Evolutionary conservation across 192 early-diverging fungal species (phyloP), one percentile per base, ranked within the genome.

Genomic region (Mortierella alpina): DNA sequence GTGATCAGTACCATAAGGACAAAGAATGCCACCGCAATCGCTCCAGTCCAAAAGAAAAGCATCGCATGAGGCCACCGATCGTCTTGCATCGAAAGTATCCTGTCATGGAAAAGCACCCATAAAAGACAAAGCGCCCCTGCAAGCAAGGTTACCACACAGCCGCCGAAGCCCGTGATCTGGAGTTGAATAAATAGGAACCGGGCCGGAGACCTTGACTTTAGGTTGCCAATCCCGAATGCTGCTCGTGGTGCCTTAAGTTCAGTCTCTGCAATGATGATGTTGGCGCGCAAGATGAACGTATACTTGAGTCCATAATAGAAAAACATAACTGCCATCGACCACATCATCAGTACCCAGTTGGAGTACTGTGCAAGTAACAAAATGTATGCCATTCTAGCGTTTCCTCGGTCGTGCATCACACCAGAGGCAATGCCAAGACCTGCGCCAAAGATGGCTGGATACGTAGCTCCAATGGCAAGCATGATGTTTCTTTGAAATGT

Each of bases 241-340:
- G 60, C 59, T 3, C 70, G 57, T 1, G 77, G 77, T 7, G 77
- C 66, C 9, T 80, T 80, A 54, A 80, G 77, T 9, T 65, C 77
- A 12, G 57, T 44, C 13, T 80, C 77, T 1, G 77, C 77, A 49
- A 80, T 58, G 70, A 80, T 72, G 53, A 80, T 80, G 20, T 80
- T 80, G 53, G 77, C 70, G 7, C 77, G 58, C 23, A 80, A 65
- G 20, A 80, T 80, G 46, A 80, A 80, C 14, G 70, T 80, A 45
- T 80, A 80, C 63, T 80, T 80, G 57, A 80, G 53, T 5, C 77
- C 77, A 40, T 80, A 80, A 31, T 80, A 80, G 20, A 72, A 80
- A 47, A 80, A 80, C 69, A 67, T 68, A 18, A 68, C 9, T 0
- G 77, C 58, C 7, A 66, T 47, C 3, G 60, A 46, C 15, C 50